phyloP scores from a whole-genome alignment of 2,329 filamentous ascomycete species.

The Microcera coccophila region DNA sequence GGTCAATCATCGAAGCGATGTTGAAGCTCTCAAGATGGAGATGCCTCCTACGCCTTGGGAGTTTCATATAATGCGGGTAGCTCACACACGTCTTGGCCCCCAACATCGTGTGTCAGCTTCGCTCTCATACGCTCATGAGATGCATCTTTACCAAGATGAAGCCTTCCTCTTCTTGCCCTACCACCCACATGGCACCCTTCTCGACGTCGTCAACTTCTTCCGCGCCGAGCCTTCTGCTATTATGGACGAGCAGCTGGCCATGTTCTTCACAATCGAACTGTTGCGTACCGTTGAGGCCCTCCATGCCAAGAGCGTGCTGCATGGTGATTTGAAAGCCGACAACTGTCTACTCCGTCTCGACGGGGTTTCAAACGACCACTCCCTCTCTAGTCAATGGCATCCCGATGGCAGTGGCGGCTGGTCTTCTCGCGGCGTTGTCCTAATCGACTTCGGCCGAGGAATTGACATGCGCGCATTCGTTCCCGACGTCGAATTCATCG shows the following conservation, averaged over 20 bases:
- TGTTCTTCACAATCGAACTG: conserved; percentile 94
- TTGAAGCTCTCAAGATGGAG: conserved; percentile 95
- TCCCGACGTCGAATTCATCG: conserved; percentile 74
- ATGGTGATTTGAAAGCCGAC: conserved; percentile 93
- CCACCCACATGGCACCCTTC: conserved; percentile 81
- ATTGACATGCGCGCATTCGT: conserved; percentile 89
- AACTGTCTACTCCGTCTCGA: conserved; percentile 90
- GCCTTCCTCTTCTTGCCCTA: conserved; percentile 86
- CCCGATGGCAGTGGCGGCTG: conserved; percentile 74
- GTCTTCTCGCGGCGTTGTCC: conserved; percentile 70
- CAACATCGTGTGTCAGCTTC: conserved; percentile 69
- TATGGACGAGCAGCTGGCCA: conserved; percentile 86
- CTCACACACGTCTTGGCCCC: conserved; percentile 70
- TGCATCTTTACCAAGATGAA: conserved; percentile 89
- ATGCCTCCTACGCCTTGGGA: conserved; percentile 87
- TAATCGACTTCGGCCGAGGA: conserved; percentile 92
- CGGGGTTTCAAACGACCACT: conserved; percentile 35
- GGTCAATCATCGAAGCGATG: conserved; percentile 49
- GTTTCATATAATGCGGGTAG: conserved; percentile 88
- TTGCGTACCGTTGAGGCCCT: conserved; percentile 85
- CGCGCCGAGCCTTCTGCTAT: conserved; percentile 66
- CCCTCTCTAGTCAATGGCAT: conserved; percentile 62
- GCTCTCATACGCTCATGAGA: conserved; percentile 78
- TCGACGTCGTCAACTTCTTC: conserved; percentile 91
- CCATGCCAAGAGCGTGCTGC: conserved; percentile 73